Percentiles rank a stretch among this genome's conserved stretches.
These are phyloP conservation scores for Claviceps humidiphila DNA, from an alignment of 2,329 filamentous ascomycete genomes.

Conservation along the genomic window DNA sequence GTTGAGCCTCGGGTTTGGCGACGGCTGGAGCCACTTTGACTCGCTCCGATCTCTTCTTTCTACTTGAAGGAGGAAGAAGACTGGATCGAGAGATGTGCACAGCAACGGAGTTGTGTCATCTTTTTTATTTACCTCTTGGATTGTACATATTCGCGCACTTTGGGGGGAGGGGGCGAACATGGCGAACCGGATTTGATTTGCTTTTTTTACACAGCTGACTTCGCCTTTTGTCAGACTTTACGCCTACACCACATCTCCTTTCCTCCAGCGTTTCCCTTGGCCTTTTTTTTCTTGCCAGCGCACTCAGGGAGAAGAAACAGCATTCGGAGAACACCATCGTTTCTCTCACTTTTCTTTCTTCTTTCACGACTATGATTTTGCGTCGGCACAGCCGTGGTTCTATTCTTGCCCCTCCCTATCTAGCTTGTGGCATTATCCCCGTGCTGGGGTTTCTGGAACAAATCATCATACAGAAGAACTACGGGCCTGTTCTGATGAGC, in stretches of 20 bases:
- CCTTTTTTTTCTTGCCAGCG: background rate
- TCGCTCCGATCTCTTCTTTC: slow-evolving; percentile 6
- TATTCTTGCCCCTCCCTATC: background rate
- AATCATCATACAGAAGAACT: slow-evolving; percentile 4
- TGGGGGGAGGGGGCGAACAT: slow-evolving; percentile 14
- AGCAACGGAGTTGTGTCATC: slow-evolving; percentile 10
- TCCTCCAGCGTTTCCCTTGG: background rate
- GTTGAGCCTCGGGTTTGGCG: background rate
- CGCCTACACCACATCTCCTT: background rate
- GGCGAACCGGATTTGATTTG: slow-evolving; percentile 21
- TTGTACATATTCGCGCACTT: slow-evolving; percentile 28
- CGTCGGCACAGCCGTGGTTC: slow-evolving; percentile 12
- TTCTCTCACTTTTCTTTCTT: background rate
- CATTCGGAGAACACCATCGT: background rate
- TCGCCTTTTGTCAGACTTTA: background rate
- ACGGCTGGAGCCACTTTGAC: background rate
- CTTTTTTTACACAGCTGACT: slow-evolving; percentile 6
- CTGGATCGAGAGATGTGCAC: background rate
- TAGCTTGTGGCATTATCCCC: slow-evolving; percentile 16
- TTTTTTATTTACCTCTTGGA: slow-evolving; percentile 20
- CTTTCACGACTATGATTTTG: slow-evolving; percentile 3
- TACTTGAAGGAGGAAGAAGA: slow-evolving; percentile 5
- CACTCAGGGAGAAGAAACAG: background rate
- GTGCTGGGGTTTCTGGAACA: slow-evolving; percentile 11
- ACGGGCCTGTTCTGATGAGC: background rate